Conservation (phyloP, 108 stramenopile genomes). For the Fragilariopsis cylindrus region DNA sequence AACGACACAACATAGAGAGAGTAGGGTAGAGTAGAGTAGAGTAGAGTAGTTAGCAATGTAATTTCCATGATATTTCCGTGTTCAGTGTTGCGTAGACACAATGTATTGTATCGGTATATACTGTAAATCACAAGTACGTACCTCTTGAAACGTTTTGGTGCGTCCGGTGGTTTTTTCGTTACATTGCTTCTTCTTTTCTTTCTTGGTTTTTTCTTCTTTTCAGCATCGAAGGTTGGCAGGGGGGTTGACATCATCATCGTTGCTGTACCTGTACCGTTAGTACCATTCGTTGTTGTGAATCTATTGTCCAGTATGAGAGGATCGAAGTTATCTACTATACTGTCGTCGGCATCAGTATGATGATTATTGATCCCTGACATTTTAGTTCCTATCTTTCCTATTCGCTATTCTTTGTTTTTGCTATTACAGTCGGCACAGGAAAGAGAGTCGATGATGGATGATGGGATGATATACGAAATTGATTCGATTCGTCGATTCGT, state of each 20-base stretch:
- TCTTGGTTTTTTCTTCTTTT: constrained; percentile 1
- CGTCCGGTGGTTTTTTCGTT: constrained; percentile 3
- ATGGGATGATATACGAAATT: too few species aligned
- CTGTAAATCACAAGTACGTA: neutral
- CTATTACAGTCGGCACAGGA: too few species aligned
- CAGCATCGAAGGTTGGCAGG: neutral
- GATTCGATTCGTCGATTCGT: too few species aligned
- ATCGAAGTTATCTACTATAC: neutral
- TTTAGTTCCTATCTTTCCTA: too few species aligned
- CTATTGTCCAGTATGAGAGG: neutral
- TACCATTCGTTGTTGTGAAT: neutral
- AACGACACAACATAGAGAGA: neutral
- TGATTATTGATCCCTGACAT: too few species aligned
- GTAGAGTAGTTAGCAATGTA: too few species aligned
- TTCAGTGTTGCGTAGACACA: neutral
- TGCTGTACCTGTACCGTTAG: neutral
- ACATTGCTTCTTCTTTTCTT: neutral
- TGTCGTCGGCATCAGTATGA: neutral
- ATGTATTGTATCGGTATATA: too few species aligned
- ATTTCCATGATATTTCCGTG: neutral
- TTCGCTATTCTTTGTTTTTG: too few species aligned
- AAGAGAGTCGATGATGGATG: too few species aligned
- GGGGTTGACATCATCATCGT: neutral
- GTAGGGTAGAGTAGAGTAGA: neutral
- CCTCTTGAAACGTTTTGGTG: constrained; percentile 45